A percentile compares a stretch with the other conserved stretches of the same genome.
Conservation (phyloP, 345 rosid species). For the Eucalyptus erythrocorys region DNA sequence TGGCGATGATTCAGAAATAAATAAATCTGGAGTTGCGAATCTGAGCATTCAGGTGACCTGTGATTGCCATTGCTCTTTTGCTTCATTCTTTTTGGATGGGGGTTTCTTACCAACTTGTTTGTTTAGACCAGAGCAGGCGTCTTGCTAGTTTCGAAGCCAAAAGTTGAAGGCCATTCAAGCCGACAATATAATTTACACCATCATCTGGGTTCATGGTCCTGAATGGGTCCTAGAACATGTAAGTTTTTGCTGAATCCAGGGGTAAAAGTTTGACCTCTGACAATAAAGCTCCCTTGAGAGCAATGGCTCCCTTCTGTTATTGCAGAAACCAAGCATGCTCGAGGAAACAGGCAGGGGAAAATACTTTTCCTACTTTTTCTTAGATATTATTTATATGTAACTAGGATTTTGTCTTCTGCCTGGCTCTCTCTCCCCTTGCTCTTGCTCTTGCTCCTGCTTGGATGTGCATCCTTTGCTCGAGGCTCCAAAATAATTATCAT, state of each 20-base stretch:
- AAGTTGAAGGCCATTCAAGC: neutral
- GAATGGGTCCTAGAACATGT: neutral
- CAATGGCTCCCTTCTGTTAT: neutral
- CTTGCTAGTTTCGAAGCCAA: neutral
- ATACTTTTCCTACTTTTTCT: neutral
- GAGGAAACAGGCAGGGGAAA: neutral
- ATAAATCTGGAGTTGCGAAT: neutral
- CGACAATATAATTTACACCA: neutral
- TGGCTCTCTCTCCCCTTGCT: neutral
- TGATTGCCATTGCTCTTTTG: neutral
- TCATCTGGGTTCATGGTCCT: neutral
- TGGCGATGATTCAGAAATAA: slow-evolving; percentile 66
- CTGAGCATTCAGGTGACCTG: neutral
- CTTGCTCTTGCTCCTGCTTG: slow-evolving; percentile 5
- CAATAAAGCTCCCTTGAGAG: neutral
- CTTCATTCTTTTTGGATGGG: neutral
- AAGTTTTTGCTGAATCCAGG: neutral
- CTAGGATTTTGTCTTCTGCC: neutral
- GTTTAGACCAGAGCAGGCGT: neutral
- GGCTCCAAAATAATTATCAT: neutral
- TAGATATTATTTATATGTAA: neutral
- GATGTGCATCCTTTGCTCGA: neutral
- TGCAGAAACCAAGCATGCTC: neutral
- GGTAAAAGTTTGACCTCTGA: neutral
- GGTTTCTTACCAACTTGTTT: neutral